Conservation (phyloP, 73 alveolate genomes). For the Blepharisma stoltei region DNA sequence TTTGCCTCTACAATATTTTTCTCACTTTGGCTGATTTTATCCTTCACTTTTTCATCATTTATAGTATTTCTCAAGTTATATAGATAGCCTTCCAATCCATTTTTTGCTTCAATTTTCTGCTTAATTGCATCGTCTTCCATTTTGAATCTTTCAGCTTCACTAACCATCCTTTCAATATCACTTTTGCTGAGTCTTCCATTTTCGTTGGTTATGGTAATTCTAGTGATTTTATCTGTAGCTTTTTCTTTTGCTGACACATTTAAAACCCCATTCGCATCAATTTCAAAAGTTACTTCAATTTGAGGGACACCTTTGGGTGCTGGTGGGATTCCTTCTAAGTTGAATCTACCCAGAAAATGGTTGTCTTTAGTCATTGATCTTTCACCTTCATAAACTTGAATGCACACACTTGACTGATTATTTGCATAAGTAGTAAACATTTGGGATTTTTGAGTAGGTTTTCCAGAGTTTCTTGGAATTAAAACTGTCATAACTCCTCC, state of each 20-base stretch:
- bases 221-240: slow-evolving; percentile 71
- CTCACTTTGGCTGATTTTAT: slow-evolving; percentile 74
- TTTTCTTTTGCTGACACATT: slow-evolving; percentile 69
- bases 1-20: slow-evolving; percentile 41
- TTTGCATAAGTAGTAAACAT: slow-evolving; percentile 97
- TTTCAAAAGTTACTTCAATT: slow-evolving; percentile 85
- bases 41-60: slow-evolving; percentile 83
- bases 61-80: slow-evolving; percentile 76
- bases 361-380: slow-evolving; percentile 92
- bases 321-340: slow-evolving; percentile 89
- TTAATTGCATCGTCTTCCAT: slow-evolving; percentile 75
- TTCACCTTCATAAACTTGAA: slow-evolving; percentile 98
- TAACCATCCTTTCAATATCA: slow-evolving; percentile 77
- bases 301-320: slow-evolving; percentile 96
- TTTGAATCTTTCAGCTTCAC: slow-evolving; percentile 87
- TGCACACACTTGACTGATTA: slow-evolving; percentile 92
- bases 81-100: slow-evolving; percentile 75
- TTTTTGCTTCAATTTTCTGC: slow-evolving; percentile 84
- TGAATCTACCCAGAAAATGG: slow-evolving; percentile 93
- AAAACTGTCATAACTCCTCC: slow-evolving; percentile 99
- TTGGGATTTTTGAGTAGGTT: slow-evolving; percentile 86
- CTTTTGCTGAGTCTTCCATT: slow-evolving; percentile 85
- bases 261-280: slow-evolving; percentile 89
- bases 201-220: slow-evolving; percentile 95
- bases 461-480: slow-evolving; percentile 90